Base-by-base conservation (phyloP, 139 green algal species). In the Volvox reticuliferus region DNA sequence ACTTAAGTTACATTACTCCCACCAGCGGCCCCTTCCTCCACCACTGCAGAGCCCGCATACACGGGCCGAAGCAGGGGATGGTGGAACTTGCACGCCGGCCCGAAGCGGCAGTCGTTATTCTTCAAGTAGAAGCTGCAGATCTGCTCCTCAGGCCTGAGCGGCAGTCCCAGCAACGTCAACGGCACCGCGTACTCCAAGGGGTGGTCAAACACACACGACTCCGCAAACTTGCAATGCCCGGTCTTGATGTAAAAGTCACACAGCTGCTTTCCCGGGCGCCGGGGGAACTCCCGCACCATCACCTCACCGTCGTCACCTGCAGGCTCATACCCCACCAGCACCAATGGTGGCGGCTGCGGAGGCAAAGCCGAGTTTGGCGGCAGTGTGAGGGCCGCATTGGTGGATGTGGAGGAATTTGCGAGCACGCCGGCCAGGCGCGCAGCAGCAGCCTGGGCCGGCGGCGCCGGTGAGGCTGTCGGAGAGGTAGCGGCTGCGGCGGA, bases 241-340 rank as follows among this genome's bases (percentile, higher is more conserved):
- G 97, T 99, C 86, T 98, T 98, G 36, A 93, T 22, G 94, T 95
- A 99, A 80, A 99, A 99, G 24, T 98, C 96, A 93, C 98, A 99
- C 2, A 93, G 26, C 12, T 95, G 91, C 76, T 95, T 91, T 21
- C 95, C 96, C 5, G 96, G 95, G 18, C 97, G 94, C 14, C 82
- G 85, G 1, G 97, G 97, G 77, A 98, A 97, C 13, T 90, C 73
- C 6, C 88, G 86, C 12, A 94, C n/a, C 18, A 28, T 63, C 26
- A 91, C 55, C 30, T 76, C 79, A 26, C 82, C 92, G 35, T 93
- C 90, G 3, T 78, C 94, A 16, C 82, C 88, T 21, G 80, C 50
- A 2, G 93, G 79, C 30, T 91, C 91, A 36, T 95, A 96, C n/a
- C 94, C 94, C 12, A 95, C 95, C 0, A 96, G 81, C 28, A 91